Conservation (phyloP, 352 stramenopile genomes). For the Pythium brachiatum region DNA sequence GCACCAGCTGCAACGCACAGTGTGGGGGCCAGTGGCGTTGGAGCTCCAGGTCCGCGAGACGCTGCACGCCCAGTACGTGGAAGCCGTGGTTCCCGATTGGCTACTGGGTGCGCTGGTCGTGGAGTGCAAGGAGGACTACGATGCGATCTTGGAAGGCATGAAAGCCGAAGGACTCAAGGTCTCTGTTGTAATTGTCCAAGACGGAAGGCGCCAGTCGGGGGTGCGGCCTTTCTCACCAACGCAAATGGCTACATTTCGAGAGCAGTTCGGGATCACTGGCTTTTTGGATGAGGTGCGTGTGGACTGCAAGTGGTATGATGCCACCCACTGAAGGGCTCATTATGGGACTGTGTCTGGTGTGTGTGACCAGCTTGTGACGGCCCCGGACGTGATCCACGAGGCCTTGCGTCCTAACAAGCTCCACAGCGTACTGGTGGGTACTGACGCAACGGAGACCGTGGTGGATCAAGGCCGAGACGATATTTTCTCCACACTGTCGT, state of each 20-base stretch:
- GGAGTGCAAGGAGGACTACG: conserved; percentile 82
- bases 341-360: neutral
- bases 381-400: conserved; percentile 81
- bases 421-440: conserved; percentile 77
- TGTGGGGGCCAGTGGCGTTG: conserved; percentile 79
- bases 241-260: conserved; percentile 48
- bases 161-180: conserved; percentile 60
- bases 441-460: conserved; percentile 67
- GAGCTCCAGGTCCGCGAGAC: conserved; percentile 83
- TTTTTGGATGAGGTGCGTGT: conserved; percentile 78
- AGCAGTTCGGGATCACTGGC: conserved; percentile 64
- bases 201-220: conserved; percentile 44
- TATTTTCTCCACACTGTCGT: conserved; percentile 59
- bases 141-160: conserved; percentile 68
- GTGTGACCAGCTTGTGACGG: conserved; percentile 57
- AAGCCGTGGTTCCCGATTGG: conserved; percentile 82
- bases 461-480: conserved; percentile 60
- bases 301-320: too few relatives aligned
- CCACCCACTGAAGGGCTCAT: too few relatives aligned
- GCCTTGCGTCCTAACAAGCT: conserved; percentile 42
- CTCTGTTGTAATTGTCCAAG: conserved; percentile 69
- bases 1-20: conserved; percentile 63
- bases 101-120: conserved; percentile 69
- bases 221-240: conserved; percentile 56
- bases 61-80: conserved; percentile 81